Percentiles rank a stretch among this genome's conserved stretches.
Evolutionary conservation across 495 filamentous ascomycete genomes (phyloP).

Genomic region (Bryoglossum gracile): DNA sequence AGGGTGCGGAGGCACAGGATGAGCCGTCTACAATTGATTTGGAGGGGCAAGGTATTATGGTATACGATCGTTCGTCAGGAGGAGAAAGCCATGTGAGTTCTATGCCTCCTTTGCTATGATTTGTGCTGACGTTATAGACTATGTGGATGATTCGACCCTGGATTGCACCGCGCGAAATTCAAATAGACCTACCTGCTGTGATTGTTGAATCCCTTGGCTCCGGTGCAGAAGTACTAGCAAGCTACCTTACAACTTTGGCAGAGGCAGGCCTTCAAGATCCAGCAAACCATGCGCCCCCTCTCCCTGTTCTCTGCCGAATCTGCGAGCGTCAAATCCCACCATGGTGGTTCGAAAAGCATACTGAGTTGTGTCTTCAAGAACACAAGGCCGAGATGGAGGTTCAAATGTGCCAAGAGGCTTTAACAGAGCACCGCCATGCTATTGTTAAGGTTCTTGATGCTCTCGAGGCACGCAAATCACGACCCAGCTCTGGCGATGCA

Average conservation of each 20-base stretch:
- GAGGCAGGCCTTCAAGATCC: slow-evolving; percentile 81
- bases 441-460: slow-evolving; percentile 94
- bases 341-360: slow-evolving; percentile 99
- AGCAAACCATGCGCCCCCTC: slow-evolving; percentile 73
- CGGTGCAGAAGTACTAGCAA: slow-evolving; percentile 88
- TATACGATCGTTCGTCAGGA: slow-evolving; percentile 82
- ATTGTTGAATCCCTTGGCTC: slow-evolving; percentile 91
- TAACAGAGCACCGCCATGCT: slow-evolving; percentile 90
- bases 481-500: slow-evolving; percentile 52
- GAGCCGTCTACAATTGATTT: slow-evolving; percentile 57
- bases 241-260: slow-evolving; percentile 82
- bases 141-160: slow-evolving; percentile 99
- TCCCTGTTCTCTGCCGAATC: slow-evolving; percentile 88
- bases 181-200: slow-evolving; percentile 85
- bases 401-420: slow-evolving; percentile 83
- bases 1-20: slow-evolving; percentile 27
- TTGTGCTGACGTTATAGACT: slow-evolving; percentile 50
- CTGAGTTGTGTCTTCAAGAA: slow-evolving; percentile 90
- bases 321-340: slow-evolving; percentile 97
- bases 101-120: not conserved
- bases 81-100: slow-evolving; percentile 80
- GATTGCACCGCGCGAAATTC: slow-evolving; percentile 79
- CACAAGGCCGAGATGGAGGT: slow-evolving; percentile 97
- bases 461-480: slow-evolving; percentile 72
- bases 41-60: slow-evolving; percentile 96